Percentiles rank a stretch among this genome's conserved stretches.
These are phyloP conservation scores for Polytrichum formosum DNA, from an alignment of 225 moss, liverwort and hornwort species.

Conservation along the genomic window DNA sequence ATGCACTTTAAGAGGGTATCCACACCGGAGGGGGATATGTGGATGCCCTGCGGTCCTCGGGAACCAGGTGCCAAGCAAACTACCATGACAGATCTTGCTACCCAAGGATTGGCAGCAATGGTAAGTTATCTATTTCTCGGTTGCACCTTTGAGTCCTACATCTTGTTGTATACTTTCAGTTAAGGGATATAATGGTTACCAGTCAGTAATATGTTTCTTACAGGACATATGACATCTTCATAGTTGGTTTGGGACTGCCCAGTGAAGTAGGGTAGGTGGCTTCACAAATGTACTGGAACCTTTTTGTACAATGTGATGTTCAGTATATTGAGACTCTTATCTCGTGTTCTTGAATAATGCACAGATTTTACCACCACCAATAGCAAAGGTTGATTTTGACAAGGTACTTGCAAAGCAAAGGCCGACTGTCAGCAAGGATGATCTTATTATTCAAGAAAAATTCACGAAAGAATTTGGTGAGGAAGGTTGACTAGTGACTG, in stretches of 20 bases:
- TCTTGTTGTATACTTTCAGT: too few relatives aligned
- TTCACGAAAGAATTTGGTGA: constrained; percentile 98
- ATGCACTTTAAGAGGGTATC: constrained; percentile 80
- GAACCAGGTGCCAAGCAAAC: constrained; percentile 68
- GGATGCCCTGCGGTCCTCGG: constrained; percentile 90
- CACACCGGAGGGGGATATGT: constrained; percentile 73
- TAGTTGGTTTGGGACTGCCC: not conserved
- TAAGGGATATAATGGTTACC: too few relatives aligned
- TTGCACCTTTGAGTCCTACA: not conserved
- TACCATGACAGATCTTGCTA: constrained; percentile 79
- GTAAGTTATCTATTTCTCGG: constrained; percentile 14
- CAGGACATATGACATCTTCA: not conserved
- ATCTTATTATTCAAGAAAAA: constrained; percentile 91
- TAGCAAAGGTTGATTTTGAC: constrained; percentile 91
- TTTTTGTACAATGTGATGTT: not conserved
- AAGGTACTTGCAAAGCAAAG: constrained; percentile 93
- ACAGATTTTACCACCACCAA: constrained; percentile 88
- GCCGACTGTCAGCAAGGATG: constrained; percentile 95
- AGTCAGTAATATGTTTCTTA: not conserved
- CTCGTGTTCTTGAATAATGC: constrained; percentile 13
- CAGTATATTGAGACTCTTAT: constrained; percentile 4
- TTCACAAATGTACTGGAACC: not conserved
- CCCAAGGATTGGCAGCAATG: constrained; percentile 51
- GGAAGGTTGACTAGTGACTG: constrained; percentile 59
- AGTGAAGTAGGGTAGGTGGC: not conserved